Conservation (phyloP, 345 rosid species). For the Geranium rotundifolium region DNA sequence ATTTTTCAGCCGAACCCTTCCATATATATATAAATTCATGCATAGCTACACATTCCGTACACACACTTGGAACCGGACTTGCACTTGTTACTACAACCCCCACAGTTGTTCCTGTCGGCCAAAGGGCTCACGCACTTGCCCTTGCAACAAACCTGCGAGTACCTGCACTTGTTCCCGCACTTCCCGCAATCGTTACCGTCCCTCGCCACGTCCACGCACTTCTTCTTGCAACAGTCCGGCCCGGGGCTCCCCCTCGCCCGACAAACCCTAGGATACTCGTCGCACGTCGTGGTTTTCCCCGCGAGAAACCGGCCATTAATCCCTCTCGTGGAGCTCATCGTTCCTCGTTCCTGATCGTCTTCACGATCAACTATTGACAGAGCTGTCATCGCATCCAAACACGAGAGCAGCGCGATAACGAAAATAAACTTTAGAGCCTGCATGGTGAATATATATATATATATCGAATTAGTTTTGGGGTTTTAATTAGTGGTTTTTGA, state of each 20-base stretch:
- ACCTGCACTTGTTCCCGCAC: constrained; percentile 22
- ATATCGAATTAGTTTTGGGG: too few relatives aligned
- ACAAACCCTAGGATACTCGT: constrained; percentile 19
- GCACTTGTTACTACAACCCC: constrained; percentile 23
- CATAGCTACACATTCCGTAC: constrained; percentile 26
- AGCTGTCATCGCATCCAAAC: neutral
- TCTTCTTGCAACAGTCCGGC: constrained; percentile 27
- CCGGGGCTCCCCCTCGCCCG: constrained; percentile 18
- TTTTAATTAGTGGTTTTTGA: neutral
- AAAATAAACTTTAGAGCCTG: neutral
- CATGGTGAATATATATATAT: too few relatives aligned
- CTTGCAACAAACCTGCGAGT: constrained; percentile 18
- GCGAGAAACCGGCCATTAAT: constrained; percentile 10
- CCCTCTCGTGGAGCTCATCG: constrained; percentile 9
- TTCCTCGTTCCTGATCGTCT: neutral
- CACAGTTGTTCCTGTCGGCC: constrained; percentile 12
- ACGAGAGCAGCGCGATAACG: neutral
- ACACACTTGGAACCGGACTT: constrained; percentile 14
- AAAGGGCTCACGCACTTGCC: constrained; percentile 19
- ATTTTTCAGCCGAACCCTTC: too few relatives aligned
- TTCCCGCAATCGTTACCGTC: constrained; percentile 16
- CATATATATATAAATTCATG: too few relatives aligned
- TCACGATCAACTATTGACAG: neutral
- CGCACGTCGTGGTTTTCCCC: constrained; percentile 6
- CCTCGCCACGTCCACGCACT: constrained; percentile 20